phyloP scores from a whole-genome alignment of 441 rosid species.

The Erodium trifolium region DNA sequence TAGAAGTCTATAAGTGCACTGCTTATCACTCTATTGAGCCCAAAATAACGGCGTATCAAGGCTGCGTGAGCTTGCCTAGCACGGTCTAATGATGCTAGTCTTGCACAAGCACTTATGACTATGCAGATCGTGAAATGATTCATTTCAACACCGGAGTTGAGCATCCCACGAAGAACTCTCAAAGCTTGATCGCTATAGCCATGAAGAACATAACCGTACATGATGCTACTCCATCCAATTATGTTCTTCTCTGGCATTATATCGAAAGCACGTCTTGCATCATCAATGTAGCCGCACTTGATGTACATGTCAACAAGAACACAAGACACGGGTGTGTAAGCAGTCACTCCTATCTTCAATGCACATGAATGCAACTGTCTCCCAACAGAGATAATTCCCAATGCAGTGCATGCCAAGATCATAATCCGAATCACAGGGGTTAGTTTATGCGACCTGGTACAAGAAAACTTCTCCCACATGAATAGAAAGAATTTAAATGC shows the following conservation, averaged over 20 bases:
- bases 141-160: constrained; percentile 51
- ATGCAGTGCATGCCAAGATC: constrained; percentile 64
- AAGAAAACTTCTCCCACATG: constrained; percentile 77
- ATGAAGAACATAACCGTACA: constrained; percentile 74
- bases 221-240: constrained; percentile 77
- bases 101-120: constrained; percentile 53
- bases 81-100: constrained; percentile 62
- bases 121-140: constrained; percentile 83
- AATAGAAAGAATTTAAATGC: constrained; percentile 54
- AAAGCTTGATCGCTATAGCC: constrained; percentile 81
- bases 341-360: constrained; percentile 43
- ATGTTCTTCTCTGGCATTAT: constrained; percentile 67
- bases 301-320: constrained; percentile 82
- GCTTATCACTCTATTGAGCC: constrained; percentile 60
- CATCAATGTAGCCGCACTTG: constrained; percentile 76
- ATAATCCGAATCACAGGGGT: constrained; percentile 28
- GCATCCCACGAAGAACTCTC: constrained; percentile 61
- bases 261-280: constrained; percentile 60
- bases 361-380: constrained; percentile 65
- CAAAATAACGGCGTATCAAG: constrained; percentile 60
- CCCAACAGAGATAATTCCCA: constrained; percentile 49
- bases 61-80: constrained; percentile 82
- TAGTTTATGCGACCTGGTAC: constrained; percentile 43
- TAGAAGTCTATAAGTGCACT: constrained; percentile 83
- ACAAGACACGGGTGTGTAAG: constrained; percentile 56